These are phyloP conservation scores for Aulographum hederae DNA, from an alignment of 2,329 filamentous ascomycete species.

Conservation along the genomic window DNA sequence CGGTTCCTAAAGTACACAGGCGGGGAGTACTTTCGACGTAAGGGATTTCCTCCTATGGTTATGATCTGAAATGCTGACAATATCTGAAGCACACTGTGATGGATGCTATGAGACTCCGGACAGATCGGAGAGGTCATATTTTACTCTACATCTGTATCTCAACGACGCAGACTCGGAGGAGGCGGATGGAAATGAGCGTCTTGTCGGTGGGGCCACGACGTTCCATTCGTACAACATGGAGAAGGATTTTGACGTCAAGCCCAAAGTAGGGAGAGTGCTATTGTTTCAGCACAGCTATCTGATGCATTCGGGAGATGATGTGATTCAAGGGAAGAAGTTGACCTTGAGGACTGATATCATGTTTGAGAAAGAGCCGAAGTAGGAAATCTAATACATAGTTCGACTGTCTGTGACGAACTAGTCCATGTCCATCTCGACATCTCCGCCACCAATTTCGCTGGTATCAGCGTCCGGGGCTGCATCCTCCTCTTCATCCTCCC, in stretches of 20 bases:
- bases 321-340: conserved; percentile 33
- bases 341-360: conserved; percentile 38
- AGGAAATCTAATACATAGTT: too few relatives aligned
- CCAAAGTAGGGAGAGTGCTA: conserved; percentile 32
- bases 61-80: not conserved
- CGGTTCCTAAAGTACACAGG: conserved; percentile 55
- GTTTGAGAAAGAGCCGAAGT: too few relatives aligned
- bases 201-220: conserved; percentile 36
- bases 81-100: conserved; percentile 42
- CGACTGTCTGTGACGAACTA: too few relatives aligned
- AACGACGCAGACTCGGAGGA: conserved; percentile 22
- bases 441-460: too few relatives aligned
- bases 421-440: too few relatives aligned
- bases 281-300: conserved; percentile 37
- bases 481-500: too few relatives aligned
- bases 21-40: conserved; percentile 52
- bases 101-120: conserved; percentile 41
- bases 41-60: conserved; percentile 1
- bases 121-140: conserved; percentile 29
- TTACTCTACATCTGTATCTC: conserved; percentile 38
- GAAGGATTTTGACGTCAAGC: conserved; percentile 24
- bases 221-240: conserved; percentile 21
- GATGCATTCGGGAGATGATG: conserved; percentile 36
- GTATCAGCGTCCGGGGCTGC: too few relatives aligned
- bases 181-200: conserved; percentile 10